Evolutionary conservation across 371 early-diverging fungal genomes (phyloP).

Genomic region (Capillidium rhysosporum): DNA sequence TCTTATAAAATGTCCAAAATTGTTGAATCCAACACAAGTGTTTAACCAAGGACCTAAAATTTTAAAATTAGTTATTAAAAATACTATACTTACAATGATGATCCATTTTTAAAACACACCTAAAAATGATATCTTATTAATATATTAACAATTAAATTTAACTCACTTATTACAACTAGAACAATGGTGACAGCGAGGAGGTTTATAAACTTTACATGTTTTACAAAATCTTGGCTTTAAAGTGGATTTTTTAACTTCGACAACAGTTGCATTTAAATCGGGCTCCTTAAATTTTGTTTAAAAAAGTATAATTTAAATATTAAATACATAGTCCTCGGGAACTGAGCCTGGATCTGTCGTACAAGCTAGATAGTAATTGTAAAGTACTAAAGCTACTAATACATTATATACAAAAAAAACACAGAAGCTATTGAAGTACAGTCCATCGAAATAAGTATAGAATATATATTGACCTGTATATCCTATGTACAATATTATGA

Average conservation of each 20-base stretch:
- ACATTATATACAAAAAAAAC: background rate
- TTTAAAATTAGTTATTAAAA: background rate
- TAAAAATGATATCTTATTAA: background rate
- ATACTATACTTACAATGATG: conserved; percentile 54
- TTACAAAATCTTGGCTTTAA: conserved; percentile 52
- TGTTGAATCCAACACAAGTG: conserved; percentile 83
- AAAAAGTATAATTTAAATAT: background rate
- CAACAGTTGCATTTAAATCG: conserved; percentile 25
- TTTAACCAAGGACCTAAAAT: conserved; percentile 75
- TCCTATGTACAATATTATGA: background rate
- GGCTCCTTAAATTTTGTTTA: conserved; percentile 14
- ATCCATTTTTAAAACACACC: conserved; percentile 77
- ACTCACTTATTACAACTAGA: conserved; percentile 33
- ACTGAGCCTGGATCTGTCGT: conserved; percentile 60
- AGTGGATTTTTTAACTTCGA: conserved; percentile 51
- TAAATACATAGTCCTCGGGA: conserved; percentile 41
- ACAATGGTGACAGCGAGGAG: conserved; percentile 71
- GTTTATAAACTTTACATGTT: conserved; percentile 52
- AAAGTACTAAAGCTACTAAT: background rate
- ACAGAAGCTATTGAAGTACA: background rate
- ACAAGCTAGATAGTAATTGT: conserved; percentile 64
- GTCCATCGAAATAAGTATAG: background rate
- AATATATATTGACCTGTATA: conserved; percentile 1
- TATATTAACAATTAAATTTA: background rate
- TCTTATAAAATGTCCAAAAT: conserved; percentile 76